A percentile compares a stretch with the other conserved stretches of the same genome.
These are phyloP conservation scores for Pseudonectria buxi DNA, from an alignment of 2,329 filamentous ascomycete species.

Conservation along the genomic window DNA sequence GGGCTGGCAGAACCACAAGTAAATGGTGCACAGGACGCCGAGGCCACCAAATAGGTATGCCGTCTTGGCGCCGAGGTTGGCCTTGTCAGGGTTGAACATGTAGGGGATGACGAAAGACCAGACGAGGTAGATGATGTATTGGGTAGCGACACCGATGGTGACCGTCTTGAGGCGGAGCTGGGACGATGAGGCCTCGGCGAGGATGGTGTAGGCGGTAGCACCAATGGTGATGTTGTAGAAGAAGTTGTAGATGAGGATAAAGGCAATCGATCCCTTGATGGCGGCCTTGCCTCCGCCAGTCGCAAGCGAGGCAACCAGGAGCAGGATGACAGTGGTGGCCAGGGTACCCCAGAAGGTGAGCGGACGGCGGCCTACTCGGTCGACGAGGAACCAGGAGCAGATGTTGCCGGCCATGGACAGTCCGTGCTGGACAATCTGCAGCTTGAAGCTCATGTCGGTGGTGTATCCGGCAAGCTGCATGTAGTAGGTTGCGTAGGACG, in stretches of 20 bases:
- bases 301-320: slow-evolving; percentile 9
- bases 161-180: slow-evolving; percentile 13
- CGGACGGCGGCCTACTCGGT: slow-evolving; percentile 10
- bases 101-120: slow-evolving; percentile 16
- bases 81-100: slow-evolving; percentile 15
- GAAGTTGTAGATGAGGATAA: slow-evolving; percentile 12
- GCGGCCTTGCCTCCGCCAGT: slow-evolving; percentile 7
- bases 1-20: slow-evolving; percentile 31
- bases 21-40: slow-evolving; percentile 24
- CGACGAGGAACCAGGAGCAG: slow-evolving; percentile 13
- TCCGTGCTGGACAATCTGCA: slow-evolving; percentile 12
- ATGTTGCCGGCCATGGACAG: slow-evolving; percentile 13
- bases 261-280: slow-evolving; percentile 10
- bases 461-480: slow-evolving; percentile 14
- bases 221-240: slow-evolving; percentile 15
- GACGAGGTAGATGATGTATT: slow-evolving; percentile 12
- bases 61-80: slow-evolving; percentile 15
- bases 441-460: slow-evolving; percentile 9
- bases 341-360: slow-evolving; percentile 10
- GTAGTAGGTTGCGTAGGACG: slow-evolving; percentile 13
- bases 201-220: slow-evolving; percentile 12
- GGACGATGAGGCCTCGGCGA: slow-evolving; percentile 12
- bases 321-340: slow-evolving; percentile 8
- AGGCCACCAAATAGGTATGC: slow-evolving; percentile 28
- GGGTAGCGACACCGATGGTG: slow-evolving; percentile 11